Base-by-base conservation (phyloP, 495 filamentous ascomycete genomes). In the Aspergillus incahuasiensis region DNA sequence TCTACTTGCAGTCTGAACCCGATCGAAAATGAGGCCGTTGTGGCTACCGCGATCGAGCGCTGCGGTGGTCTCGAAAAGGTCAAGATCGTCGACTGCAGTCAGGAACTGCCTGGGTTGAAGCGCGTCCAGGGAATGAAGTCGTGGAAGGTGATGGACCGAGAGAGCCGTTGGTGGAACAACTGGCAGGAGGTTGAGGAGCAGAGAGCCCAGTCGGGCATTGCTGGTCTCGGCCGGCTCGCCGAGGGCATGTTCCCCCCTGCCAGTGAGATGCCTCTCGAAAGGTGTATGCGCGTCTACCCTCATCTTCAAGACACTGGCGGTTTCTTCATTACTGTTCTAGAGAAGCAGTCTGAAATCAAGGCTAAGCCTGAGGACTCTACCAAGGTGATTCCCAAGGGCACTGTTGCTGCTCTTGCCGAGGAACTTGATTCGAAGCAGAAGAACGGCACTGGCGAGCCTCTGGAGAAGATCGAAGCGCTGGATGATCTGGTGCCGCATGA, bases 1-100 rank as follows among this genome's bases (percentile, higher is more conserved):
- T 97, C 92, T 6, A 97, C 94, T 15, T 98, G 94, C 76, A 95
- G 90, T 69, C 88, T 98, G 87, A 98, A 97, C 70, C 92, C 94
- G 0, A 79, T 97, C 20, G 94, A 98, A 69, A 95, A 98, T 65
- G 94, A 98, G 74, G 88, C 95, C n/a, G 91, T 97, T 19, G 73
- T 98, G 54, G 79, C 88, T 2, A 76, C 73, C 47, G 92, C 95
- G 4, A 95, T 97, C 61, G 88, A 91, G 56, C 82, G 91, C 40
- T 97, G 92, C 63, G 94, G 94, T 56, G 94, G 94, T 8, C 66
- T 82, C 2, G 79, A 81, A 21, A 95, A 92, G 62, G 87, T 97
- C 34, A 76, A 83, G 46, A 84, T 99, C 42, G 64, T 97, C 43
- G 89, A 96, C 63, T 92, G 86, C 75, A 86, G 81, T 65, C 77